phyloP scores from a whole-genome alignment of 1,284 basidiomycete species.

The Ganoderma lingzhi region DNA sequence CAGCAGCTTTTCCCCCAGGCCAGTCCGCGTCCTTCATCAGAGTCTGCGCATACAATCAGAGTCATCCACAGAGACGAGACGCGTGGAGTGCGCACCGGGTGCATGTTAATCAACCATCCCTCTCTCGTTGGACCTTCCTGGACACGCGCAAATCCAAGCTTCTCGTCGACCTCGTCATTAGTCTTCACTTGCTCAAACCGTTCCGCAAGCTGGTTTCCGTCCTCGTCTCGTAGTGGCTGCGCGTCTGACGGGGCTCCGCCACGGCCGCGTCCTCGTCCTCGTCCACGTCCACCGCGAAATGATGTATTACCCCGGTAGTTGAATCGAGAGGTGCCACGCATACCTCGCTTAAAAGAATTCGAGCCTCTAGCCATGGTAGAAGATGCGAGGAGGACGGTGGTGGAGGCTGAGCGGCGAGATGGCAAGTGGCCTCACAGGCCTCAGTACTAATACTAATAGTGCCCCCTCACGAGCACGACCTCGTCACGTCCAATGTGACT shows the following conservation, averaged over 20 bases:
- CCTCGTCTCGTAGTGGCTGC: conserved; percentile 79
- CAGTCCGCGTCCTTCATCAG: conserved; percentile 86
- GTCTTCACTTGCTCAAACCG: conserved; percentile 81
- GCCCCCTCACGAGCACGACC: background rate
- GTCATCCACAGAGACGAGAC: background rate
- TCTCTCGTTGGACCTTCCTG: conserved; percentile 79
- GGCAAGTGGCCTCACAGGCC: too few species aligned
- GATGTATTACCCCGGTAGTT: conserved; percentile 47
- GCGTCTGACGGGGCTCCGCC: conserved; percentile 48
- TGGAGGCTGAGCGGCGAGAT: background rate
- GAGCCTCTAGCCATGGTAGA: conserved; percentile 41
- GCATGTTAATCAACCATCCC: conserved; percentile 99
- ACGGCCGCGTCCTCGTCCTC: conserved; percentile 65
- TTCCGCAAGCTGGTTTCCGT: conserved; percentile 85
- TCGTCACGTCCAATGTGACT: conserved; percentile 19
- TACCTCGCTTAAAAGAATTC: conserved; percentile 33
- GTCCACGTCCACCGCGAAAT: conserved; percentile 57
- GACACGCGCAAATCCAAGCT: conserved; percentile 86
- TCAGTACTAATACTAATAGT: too few species aligned
- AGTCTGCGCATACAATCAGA: conserved; percentile 57
- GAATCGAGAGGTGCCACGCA: conserved; percentile 37
- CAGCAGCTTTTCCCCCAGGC: conserved; percentile 85
- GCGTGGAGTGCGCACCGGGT: conserved; percentile 71
- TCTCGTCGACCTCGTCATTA: conserved; percentile 92
- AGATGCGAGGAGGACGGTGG: background rate